Base-by-base conservation (phyloP, 2,329 filamentous ascomycete species). In the Ophiognomonia clavigignenti-juglandacearum region DNA sequence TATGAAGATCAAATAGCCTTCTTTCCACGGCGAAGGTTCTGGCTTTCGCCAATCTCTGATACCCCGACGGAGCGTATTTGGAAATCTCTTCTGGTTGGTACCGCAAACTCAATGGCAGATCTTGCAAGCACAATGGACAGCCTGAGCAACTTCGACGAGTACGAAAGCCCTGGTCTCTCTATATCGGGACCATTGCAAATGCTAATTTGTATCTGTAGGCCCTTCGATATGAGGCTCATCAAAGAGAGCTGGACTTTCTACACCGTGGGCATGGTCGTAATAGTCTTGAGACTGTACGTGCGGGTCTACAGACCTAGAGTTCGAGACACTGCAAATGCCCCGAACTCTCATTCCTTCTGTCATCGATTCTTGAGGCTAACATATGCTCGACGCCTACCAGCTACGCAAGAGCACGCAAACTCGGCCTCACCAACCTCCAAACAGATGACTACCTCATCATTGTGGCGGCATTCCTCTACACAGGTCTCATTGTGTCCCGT, bases 401-500 rank as follows among this genome's bases (percentile, higher is more conserved):
- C 6, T 36, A 20, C 20, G 37, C 43, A 2, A 47, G 44, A 31
- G 22, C 31, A 19, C 37, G 37, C 16, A 41, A 39, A 14, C 23
- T 47, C 14, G 37, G 44, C 14, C 10, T n/a, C 5, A 6, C n/a
- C 8, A 27, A 47, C 13, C 26, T 36, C 18, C 44, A 41, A 23
- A 22, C 37, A 9, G 44, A 47, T 14, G 37, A 41, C 16, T 47
- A 47, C 20, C 37, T 47, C 29, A 47, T 47, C 35, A 6, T 35
- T 3, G 16, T 41, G 16, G 44, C 35, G 18, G 38, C 24, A 6
- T 37, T 41, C 23, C 43, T 56, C 14, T 72, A 72, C 49, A 72
- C 68, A 0, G 57, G 59, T 4, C 57, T 73, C 8, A 59, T 71
- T 2, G 61, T 69, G 14, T 66, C 62, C 47, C 51, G 6, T 32